A percentile compares a stretch with the other conserved stretches of the same genome.
phyloP scores from a whole-genome alignment of 208 protist species.

The Crithidia brevicula region DNA sequence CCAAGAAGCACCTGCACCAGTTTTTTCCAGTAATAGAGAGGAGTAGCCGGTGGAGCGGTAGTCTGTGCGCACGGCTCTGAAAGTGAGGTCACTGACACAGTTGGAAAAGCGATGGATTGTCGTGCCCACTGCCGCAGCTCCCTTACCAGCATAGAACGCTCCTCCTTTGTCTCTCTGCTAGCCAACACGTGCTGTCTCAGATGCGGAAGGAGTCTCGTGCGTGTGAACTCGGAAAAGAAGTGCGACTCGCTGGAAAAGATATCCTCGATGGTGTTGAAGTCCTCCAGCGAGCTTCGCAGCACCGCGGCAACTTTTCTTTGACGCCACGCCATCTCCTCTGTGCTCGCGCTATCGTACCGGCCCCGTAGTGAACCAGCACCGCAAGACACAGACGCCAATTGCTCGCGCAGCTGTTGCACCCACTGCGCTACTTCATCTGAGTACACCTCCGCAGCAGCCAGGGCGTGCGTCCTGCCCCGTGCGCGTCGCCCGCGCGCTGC shows the following conservation, averaged over 20 bases:
- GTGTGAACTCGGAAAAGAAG: conserved; percentile 24
- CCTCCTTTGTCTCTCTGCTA: background rate
- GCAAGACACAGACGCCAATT: background rate
- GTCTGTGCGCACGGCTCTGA: too few relatives aligned
- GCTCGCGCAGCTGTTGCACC: conserved; percentile 9
- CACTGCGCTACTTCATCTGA: conserved; percentile 13
- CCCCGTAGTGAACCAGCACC: too few relatives aligned
- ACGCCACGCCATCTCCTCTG: too few relatives aligned
- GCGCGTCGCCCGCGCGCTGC: conserved; percentile 8
- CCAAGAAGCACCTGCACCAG: conserved; percentile 7
- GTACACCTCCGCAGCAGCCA: conserved; percentile 8
- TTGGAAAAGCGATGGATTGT: background rate
- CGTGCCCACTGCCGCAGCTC: conserved; percentile 14
- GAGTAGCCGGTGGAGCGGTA: background rate
- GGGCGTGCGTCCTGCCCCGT: background rate
- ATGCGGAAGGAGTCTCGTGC: conserved; percentile 11
- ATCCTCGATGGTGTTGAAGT: background rate
- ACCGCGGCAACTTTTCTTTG: background rate
- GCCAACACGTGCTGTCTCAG: background rate
- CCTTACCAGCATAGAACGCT: background rate
- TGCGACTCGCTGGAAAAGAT: conserved; percentile 18
- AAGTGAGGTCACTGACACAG: background rate
- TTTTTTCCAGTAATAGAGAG: background rate
- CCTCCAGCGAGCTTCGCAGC: background rate
- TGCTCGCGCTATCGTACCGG: too few relatives aligned